Percentiles rank a stretch among this genome's conserved stretches.
phyloP scores from a whole-genome alignment of 345 rosid species.

The Euphorbia tirucalli region DNA sequence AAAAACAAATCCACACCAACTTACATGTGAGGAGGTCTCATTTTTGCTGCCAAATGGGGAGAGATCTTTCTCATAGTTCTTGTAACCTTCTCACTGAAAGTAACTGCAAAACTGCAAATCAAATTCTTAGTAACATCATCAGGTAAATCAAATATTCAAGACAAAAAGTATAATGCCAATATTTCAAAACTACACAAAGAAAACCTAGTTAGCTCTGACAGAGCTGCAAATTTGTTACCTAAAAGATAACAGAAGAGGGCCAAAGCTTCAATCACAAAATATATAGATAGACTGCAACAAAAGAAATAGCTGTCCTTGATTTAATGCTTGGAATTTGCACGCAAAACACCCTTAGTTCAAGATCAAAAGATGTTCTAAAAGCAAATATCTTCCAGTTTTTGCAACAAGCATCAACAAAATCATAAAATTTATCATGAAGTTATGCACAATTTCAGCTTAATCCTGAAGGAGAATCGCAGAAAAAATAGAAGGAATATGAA shows the following conservation, averaged over 20 bases:
- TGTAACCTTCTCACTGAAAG: slow-evolving; percentile 85
- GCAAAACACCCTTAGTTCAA: not conserved
- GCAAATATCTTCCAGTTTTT: not conserved
- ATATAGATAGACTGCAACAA: not conserved
- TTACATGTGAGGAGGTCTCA: slow-evolving; percentile 95
- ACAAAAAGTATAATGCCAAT: not conserved
- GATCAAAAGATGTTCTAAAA: not conserved
- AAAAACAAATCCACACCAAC: slow-evolving; percentile 2
- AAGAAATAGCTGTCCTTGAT: not conserved
- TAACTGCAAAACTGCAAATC: slow-evolving; percentile 81
- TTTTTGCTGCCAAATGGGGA: slow-evolving; percentile 95
- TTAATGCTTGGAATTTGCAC: not conserved
- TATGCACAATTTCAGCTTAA: not conserved
- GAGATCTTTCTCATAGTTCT: slow-evolving; percentile 86
- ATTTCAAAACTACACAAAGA: not conserved
- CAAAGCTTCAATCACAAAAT: not conserved
- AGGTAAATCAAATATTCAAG: not conserved
- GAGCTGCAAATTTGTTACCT: not conserved
- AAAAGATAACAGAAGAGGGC: not conserved
- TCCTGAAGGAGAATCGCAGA: not conserved
- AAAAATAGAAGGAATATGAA: not conserved
- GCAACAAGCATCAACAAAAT: not conserved
- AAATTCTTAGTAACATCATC: not conserved
- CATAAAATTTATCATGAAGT: not conserved
- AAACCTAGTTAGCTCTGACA: not conserved